Evolutionary conservation across 2,329 filamentous ascomycete genomes (phyloP).

Genomic region (Microsporum audouinii): DNA sequence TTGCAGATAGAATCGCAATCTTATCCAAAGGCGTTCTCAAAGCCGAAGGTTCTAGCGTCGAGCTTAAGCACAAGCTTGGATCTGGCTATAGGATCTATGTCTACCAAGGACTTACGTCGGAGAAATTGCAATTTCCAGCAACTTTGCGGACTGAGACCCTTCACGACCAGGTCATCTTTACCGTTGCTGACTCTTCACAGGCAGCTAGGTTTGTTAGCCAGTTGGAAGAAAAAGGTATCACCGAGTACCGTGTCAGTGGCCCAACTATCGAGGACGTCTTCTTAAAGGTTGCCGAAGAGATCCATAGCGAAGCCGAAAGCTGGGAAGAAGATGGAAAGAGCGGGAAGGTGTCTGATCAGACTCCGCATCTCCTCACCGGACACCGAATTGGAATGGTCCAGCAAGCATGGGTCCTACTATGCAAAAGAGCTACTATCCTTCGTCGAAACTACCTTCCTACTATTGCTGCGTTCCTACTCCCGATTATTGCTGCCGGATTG

Average conservation of each 20-base stretch:
- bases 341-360: constrained; percentile 9
- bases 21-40: constrained; percentile 74
- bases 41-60: constrained; percentile 72
- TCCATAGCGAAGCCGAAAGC: constrained; percentile 30
- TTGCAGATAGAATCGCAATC: constrained; percentile 81
- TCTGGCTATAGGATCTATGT: constrained; percentile 76
- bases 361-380: constrained; percentile 51
- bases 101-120: constrained; percentile 45
- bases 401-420: constrained; percentile 64
- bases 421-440: constrained; percentile 66
- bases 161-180: constrained; percentile 63
- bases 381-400: constrained; percentile 54
- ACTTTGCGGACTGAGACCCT: constrained; percentile 48
- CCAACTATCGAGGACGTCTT: constrained; percentile 93
- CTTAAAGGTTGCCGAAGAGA: constrained; percentile 70
- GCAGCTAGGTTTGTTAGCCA: constrained; percentile 60
- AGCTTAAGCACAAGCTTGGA: constrained; percentile 69
- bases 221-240: constrained; percentile 55
- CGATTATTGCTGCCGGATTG: constrained; percentile 66
- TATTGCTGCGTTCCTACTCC: constrained; percentile 60
- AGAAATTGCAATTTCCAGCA: constrained; percentile 34
- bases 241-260: constrained; percentile 73
- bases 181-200: constrained; percentile 55
- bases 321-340: constrained; percentile 12
- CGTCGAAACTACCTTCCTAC: constrained; percentile 70